Base-by-base conservation (phyloP, 352 stramenopile species). In the Phytophthora colocasiae region DNA sequence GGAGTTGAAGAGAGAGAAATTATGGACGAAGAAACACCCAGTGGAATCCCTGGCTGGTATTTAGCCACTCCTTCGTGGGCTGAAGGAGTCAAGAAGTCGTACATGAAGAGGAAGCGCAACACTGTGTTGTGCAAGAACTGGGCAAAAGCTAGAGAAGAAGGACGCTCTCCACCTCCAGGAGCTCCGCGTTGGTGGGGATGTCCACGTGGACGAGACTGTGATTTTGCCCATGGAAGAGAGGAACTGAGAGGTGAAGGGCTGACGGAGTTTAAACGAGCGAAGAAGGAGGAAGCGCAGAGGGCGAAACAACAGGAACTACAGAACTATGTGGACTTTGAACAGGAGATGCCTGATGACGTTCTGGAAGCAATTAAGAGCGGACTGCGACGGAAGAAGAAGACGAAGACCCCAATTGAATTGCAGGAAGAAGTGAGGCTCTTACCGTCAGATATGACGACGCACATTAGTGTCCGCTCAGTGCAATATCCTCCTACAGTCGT, bases 71-170 rank as follows among this genome's bases (percentile, higher is more conserved):
- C 88, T 10, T 90, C 88, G 45, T 96, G 87, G 88, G 81, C 85
- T 7, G 86, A 96, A 58, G 83, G 88, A 27, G 70, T 93, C 57
- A 88, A 88, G 57, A 93, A 90, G 53, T 92, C 85, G 49, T 87
- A 91, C 70, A 94, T 93, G 81, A 96, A 95, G 81, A 76, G 82
- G 44, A 84, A 85, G 41, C 81, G 85, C 49, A 94, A 95, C 43
- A 96, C 88, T 26, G 58, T 85, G 4, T 57, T 96, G 70, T 96
- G 87, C 48, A 80, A 58, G 41, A 82, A 78, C 75, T 96, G 88
- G 88, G 24, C 80, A 11, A 70, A 91, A 53, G 88, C 88, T 9
- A 82, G 88, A 52, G 66, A 86, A 32, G 81, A 75, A 10, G 58
- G 58, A 24, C 65, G 63, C 3, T 44, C 45, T 3, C 36, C 83